phyloP scores from a whole-genome alignment of 2,329 filamentous ascomycete genomes.

The Aspergillus eucalypticola region DNA sequence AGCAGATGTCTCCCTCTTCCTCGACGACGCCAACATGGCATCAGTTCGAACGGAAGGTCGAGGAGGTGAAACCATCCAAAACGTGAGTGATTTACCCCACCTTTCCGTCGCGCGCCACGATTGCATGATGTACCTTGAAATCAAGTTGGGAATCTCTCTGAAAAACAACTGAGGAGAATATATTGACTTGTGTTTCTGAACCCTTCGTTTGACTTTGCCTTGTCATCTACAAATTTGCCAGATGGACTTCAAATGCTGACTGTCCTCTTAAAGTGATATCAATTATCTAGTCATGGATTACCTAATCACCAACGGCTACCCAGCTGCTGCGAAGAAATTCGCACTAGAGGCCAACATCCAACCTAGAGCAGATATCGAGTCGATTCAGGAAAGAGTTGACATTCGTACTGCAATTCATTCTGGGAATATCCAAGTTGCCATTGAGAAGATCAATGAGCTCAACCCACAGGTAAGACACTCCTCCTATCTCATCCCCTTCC shows the following conservation, averaged over 20 bases:
- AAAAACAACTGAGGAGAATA: constrained; percentile 87
- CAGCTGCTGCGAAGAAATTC: constrained; percentile 88
- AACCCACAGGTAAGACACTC: constrained; percentile 78
- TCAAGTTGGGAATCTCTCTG: constrained; percentile 99
- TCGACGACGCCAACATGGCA: constrained; percentile 72
- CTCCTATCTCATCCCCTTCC: constrained; percentile 9
- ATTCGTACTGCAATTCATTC: constrained; percentile 83
- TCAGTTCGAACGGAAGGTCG: constrained; percentile 77
- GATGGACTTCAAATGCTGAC: constrained; percentile 31
- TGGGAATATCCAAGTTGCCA: constrained; percentile 82
- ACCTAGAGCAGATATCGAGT: constrained; percentile 68
- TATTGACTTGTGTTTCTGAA: constrained; percentile 78
- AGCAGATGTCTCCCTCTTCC: constrained; percentile 67
- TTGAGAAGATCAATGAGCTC: constrained; percentile 83
- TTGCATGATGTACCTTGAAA: constrained; percentile 73
- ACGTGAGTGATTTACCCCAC: constrained; percentile 62
- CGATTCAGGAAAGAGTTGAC: constrained; percentile 74
- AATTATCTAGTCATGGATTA: constrained; percentile 96
- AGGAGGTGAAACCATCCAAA: constrained; percentile 83
- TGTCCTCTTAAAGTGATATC: constrained; percentile 68
- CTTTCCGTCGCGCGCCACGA: constrained; percentile 23
- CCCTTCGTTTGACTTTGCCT: constrained; percentile 27
- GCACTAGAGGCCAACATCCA: constrained; percentile 88
- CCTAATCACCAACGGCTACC: constrained; percentile 92
- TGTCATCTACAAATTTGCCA: background rate